Evolutionary conservation across 352 stramenopile species (phyloP), one percentile per base, ranked within the genome.

Genomic region (Phytophthora citrophthora): DNA sequence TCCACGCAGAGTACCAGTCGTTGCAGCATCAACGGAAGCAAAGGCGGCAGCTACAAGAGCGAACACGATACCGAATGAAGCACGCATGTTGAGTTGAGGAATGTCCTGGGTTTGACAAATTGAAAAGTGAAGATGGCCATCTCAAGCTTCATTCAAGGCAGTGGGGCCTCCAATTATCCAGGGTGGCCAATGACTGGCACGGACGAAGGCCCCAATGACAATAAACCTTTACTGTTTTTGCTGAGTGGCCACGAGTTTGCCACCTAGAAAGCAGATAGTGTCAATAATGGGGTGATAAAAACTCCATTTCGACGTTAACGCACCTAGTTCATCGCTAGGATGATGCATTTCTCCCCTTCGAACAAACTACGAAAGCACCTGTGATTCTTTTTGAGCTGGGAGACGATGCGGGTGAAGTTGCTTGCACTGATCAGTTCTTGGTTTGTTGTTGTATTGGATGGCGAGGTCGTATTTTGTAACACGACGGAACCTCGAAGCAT

Each of bases 321-420:
- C 29, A 10, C 9, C 29, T 34, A 34, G 9, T 12, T 10, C 29
- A 34, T 34, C 29, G 31, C 13, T 24, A 67, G 31, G 26, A 62
- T 45, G 7, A 61, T 54, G n/a, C 41, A 67, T 26, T 67, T 61
- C 18, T 55, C 45, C 12, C 34, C 36, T 3, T 32, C 49, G 44
- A 61, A 47, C 24, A 67, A 40, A 20, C 51, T 67, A 5, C 24
- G 34, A 20, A 67, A 67, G 32, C 59, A 67, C 9, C 51, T 51
- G 18, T 45, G 34, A 16, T 39, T 60, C 10, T 11, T 27, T 26
- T 67, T 67, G 12, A 61, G 20, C 18, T 12, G 31, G 13, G 43
- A 49, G 46, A 55, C 50, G 9, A 38, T 27, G 36, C 47, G 51
- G 13, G 31, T 55, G 13, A 67, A 27, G 13, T 62, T 40, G 58